Conservation (phyloP, 768 basidiomycete species). For the Tricholoma terreum region DNA sequence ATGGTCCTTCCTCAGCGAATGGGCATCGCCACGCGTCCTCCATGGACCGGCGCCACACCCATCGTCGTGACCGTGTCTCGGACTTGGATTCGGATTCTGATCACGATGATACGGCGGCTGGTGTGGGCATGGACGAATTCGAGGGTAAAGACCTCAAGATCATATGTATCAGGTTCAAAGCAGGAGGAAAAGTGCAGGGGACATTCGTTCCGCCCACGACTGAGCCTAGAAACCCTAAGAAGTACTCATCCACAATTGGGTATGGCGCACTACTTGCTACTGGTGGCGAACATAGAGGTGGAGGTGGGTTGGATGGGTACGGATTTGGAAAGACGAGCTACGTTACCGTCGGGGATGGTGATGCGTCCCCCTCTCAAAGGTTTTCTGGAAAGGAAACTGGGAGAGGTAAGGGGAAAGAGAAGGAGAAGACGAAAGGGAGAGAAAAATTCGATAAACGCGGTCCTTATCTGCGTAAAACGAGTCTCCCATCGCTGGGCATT, state of each 20-base stretch:
- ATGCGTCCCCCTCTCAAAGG: constrained; percentile 4
- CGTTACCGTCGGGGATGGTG: constrained; percentile 13
- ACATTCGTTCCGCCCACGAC: background rate
- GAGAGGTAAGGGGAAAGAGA: constrained; percentile 1
- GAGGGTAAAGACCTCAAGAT: background rate
- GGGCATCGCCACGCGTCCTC: background rate
- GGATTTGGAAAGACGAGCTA: constrained; percentile 7
- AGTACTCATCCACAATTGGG: background rate
- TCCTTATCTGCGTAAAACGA: constrained; percentile 1
- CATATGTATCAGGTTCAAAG: background rate
- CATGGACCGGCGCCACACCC: background rate
- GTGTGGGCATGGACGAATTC: background rate
- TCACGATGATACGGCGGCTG: background rate
- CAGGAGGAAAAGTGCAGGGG: background rate
- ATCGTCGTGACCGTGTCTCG: background rate
- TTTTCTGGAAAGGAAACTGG: background rate
- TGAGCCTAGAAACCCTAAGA: background rate
- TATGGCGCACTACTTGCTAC: background rate
- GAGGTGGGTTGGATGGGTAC: constrained; percentile 3
- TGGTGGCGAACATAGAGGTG: background rate
- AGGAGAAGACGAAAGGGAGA: constrained; percentile 3
- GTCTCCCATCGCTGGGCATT: background rate
- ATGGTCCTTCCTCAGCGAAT: background rate
- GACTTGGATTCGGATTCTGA: background rate
- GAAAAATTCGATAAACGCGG: background rate